Evolutionary conservation across 2,329 filamentous ascomycete genomes (phyloP), one percentile per base, ranked within the genome.

Genomic region (Ophiostoma montium): DNA sequence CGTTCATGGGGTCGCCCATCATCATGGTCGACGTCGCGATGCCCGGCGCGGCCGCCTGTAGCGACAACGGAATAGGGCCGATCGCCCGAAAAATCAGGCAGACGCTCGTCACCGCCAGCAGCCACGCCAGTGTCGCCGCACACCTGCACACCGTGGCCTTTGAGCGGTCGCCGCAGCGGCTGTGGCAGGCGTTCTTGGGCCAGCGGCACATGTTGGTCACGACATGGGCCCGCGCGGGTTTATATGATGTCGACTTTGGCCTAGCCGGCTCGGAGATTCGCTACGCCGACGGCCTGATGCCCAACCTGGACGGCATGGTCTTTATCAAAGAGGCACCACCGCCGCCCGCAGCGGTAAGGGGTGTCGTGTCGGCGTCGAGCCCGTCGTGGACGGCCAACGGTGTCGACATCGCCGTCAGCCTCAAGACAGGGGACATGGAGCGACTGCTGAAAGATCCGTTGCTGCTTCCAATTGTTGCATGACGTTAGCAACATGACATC

Each of bases 111-210:
- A 41, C 43, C 18, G 18, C 18, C 15, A 42, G 42, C 30, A 23
- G 23, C n/a, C 42, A 35, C 11, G 42, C 39, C 15, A 50, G 18
- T 42, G 13, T 50, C 27, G 33, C 48, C 15, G 48, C 48, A 30
- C 43, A 46, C 39, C 42, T 50, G 19, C 48, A 50, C 35, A 50
- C 42, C n/a, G 35, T 50, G 43, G 42, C 48, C 48, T 50, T 50
- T 30, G 42, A 46, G 30, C 9, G 11, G 42, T 41, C 48, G 11
- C 48, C 48, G 15, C 48, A 50, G 27, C 32, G 48, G 27, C 3
- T 46, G 19, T 50, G 48, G 48, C 48, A 50, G 48, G 48, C 42
- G 32, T 50, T 50, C 35, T 35, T 50, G n/a, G 35, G 48, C 8
- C 42, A 15, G 27, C 42, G 48, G n/a, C 48, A 46, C 18, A 50